phyloP scores from a whole-genome alignment of 495 filamentous ascomycete species.

The Rusavskia elegans region DNA sequence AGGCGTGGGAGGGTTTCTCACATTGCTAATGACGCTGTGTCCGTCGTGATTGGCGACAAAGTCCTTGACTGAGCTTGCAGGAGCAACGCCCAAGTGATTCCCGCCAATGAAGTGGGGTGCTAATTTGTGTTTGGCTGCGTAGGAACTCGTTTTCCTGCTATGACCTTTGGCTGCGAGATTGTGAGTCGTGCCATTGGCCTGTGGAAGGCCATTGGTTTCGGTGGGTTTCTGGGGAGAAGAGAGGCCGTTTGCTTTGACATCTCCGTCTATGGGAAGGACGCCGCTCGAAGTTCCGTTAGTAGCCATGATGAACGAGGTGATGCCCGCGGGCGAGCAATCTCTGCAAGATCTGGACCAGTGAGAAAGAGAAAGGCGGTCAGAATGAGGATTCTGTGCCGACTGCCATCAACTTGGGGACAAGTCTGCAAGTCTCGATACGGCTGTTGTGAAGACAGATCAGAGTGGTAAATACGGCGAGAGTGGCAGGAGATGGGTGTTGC shows the following conservation, averaged over 20 bases:
- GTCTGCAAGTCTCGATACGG: background rate
- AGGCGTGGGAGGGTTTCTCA: constrained; percentile 28
- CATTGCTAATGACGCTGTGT: constrained; percentile 94
- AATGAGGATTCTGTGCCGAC: background rate
- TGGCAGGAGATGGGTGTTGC: background rate
- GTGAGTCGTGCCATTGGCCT: constrained; percentile 16
- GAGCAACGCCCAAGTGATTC: constrained; percentile 65
- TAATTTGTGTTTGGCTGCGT: constrained; percentile 63
- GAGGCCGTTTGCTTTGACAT: background rate
- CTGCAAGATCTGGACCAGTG: background rate
- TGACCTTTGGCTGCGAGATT: constrained; percentile 36
- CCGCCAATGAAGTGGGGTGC: constrained; percentile 92
- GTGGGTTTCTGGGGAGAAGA: background rate
- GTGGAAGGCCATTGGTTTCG: constrained; percentile 6
- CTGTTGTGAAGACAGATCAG: background rate
- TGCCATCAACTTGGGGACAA: background rate
- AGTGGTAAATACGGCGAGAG: too few relatives aligned
- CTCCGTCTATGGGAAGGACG: background rate
- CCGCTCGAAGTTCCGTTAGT: background rate
- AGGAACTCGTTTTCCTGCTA: constrained; percentile 27
- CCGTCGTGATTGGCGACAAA: constrained; percentile 82
- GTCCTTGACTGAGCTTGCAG: constrained; percentile 74
- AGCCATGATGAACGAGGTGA: background rate
- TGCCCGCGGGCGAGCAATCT: background rate
- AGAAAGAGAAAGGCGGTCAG: background rate